phyloP scores from a whole-genome alignment of 805 yeast genomes.

The Candida ortonii region DNA sequence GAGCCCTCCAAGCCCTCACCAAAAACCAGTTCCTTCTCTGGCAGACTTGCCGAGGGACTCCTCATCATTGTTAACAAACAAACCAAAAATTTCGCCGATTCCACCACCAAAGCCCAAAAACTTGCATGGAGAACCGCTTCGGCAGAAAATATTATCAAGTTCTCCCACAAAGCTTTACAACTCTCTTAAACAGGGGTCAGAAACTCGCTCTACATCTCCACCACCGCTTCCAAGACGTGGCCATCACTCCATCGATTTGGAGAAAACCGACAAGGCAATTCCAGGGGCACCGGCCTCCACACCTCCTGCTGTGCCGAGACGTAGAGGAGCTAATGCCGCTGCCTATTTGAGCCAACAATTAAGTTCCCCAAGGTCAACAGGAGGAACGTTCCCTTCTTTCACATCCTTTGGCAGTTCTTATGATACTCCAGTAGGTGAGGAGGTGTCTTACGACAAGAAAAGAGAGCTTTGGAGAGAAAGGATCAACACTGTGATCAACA shows the following conservation, averaged over 20 bases:
- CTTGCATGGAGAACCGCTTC: constrained; percentile 34
- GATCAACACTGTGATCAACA: constrained; percentile 39
- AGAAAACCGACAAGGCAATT: constrained; percentile 2
- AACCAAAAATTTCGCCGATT: constrained; percentile 34
- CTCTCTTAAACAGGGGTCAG: constrained; percentile 8
- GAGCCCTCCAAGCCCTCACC: constrained; percentile 1
- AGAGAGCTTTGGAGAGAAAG: constrained; percentile 58
- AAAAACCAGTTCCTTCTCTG: constrained; percentile 15
- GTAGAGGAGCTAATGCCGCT: constrained; percentile 7
- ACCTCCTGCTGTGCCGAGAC: constrained; percentile 14
- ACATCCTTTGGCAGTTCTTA: constrained; percentile 8
- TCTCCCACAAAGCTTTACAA: constrained; percentile 21
- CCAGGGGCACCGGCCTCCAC: constrained; percentile 9
- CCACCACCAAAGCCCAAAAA: constrained; percentile 47
- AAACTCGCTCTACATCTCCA: constrained; percentile 4
- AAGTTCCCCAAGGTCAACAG: constrained; percentile 5
- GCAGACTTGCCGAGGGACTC: constrained; percentile 8
- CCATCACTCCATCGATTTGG: too few species aligned
- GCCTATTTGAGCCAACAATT: too few species aligned
- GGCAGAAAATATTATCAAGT: constrained; percentile 17
- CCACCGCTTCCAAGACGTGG: constrained; percentile 15
- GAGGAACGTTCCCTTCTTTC: constrained; percentile 3
- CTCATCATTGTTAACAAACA: constrained; percentile 2
- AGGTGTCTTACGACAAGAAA: constrained; percentile 41
- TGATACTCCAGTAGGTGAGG: constrained; percentile 8